These are phyloP conservation scores for Ustulina deusta DNA, from an alignment of 2,329 filamentous ascomycete genomes.

Conservation along the genomic window DNA sequence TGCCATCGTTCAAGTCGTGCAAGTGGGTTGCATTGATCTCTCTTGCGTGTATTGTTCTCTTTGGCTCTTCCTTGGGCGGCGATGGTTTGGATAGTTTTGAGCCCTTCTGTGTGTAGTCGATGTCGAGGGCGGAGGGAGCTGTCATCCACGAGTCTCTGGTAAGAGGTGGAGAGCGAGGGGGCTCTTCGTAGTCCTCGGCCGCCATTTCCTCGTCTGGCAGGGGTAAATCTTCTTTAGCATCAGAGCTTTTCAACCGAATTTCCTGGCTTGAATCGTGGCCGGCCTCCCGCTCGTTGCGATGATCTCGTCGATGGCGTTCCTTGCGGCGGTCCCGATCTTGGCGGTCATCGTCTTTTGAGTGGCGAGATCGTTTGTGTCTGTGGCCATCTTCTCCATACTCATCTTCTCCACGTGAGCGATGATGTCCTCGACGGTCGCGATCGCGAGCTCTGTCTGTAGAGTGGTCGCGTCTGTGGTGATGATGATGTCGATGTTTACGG, in stretches of 20 bases:
- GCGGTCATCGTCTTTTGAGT: slow-evolving; percentile 57
- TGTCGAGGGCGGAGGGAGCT: slow-evolving; percentile 80
- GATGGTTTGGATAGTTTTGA: slow-evolving; percentile 66
- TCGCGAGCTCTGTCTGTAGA: slow-evolving; percentile 57
- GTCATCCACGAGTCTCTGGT: slow-evolving; percentile 96
- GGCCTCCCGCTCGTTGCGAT: slow-evolving; percentile 45
- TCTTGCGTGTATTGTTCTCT: slow-evolving; percentile 79
- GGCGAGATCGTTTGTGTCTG: slow-evolving; percentile 73
- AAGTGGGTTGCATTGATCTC: slow-evolving; percentile 81
- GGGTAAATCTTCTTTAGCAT: slow-evolving; percentile 64
- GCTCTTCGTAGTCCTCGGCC: slow-evolving; percentile 45
- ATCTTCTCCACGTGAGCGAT: slow-evolving; percentile 53
- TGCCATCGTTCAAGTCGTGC: slow-evolving; percentile 69
- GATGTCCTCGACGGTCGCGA: slow-evolving; percentile 52
- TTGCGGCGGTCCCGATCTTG: slow-evolving; percentile 61
- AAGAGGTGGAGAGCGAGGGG: slow-evolving; percentile 54
- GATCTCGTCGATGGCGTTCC: slow-evolving; percentile 45
- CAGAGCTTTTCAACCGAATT: slow-evolving; percentile 57
- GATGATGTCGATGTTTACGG: slow-evolving; percentile 58
- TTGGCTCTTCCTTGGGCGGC: slow-evolving; percentile 68
- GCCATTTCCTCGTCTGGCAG: slow-evolving; percentile 64
- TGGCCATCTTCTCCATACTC: slow-evolving; percentile 65
- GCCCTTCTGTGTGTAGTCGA: slow-evolving; percentile 82
- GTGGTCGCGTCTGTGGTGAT: slow-evolving; percentile 57
- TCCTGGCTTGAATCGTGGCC: slow-evolving; percentile 52